Evolutionary conservation across 164 flowering plant genomes (phyloP).

Genomic region (Sedum album): DNA sequence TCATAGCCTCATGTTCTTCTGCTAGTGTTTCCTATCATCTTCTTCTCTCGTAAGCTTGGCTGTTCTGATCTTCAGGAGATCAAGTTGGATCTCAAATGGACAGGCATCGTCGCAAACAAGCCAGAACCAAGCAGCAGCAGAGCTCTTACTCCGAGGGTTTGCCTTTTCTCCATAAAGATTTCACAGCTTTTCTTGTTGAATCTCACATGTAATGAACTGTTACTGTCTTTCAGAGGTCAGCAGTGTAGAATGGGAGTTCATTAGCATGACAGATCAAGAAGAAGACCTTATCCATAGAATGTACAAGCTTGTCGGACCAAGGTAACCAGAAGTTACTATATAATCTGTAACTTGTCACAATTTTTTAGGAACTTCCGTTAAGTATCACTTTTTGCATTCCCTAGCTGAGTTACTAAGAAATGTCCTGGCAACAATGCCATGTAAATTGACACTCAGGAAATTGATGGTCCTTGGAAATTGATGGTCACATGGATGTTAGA

Average conservation of each 20-base stretch:
- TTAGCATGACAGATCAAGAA: slow-evolving; percentile 55
- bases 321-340: slow-evolving; percentile 23
- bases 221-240: slow-evolving; percentile 44
- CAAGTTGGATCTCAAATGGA: slow-evolving; percentile 26
- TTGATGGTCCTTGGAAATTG: no score
- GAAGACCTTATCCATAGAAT: slow-evolving; percentile 74
- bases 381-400: not conserved
- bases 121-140: slow-evolving; percentile 16
- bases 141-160: slow-evolving; percentile 30
- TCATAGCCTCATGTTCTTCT: not conserved
- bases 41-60: not conserved
- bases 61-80: no score
- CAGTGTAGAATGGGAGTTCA: slow-evolving; percentile 41
- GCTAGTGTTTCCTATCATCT: not conserved
- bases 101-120: slow-evolving; percentile 36
- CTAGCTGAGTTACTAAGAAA: not conserved
- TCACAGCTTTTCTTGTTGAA: not conserved
- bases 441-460: no score
- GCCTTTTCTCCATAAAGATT: slow-evolving; percentile 5
- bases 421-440: not conserved
- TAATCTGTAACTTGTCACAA: no score
- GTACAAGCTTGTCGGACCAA: slow-evolving; percentile 72
- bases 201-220: not conserved
- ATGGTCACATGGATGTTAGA: not conserved
- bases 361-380: not conserved